Conservation (phyloP, 257 asterid species). For the Plectranthus barbatus region DNA sequence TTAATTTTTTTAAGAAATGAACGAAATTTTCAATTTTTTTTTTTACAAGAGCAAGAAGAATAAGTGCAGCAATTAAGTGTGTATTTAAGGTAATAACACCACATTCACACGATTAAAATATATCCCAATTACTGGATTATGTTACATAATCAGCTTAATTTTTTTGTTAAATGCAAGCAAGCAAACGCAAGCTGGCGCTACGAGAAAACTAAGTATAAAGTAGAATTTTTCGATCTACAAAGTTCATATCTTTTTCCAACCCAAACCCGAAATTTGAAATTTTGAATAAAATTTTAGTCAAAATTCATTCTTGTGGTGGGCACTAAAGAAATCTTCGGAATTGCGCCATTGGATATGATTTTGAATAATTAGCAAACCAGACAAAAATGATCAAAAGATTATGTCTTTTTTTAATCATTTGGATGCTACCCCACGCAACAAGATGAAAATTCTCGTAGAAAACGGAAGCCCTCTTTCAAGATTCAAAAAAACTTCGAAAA, state of each 20-base stretch:
- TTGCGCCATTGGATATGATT: background rate
- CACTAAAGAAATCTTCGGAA: background rate
- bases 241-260: background rate
- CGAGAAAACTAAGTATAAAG: too few species aligned
- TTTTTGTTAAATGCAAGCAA: too few species aligned
- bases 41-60: too few species aligned
- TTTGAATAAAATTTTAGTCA: background rate
- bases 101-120: too few species aligned
- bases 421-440: slow-evolving; percentile 3
- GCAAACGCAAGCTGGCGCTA: too few species aligned
- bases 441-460: slow-evolving; percentile 3
- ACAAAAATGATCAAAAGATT: background rate
- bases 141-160: too few species aligned
- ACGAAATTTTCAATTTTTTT: too few species aligned
- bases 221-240: too few species aligned
- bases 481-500: background rate
- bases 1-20: too few species aligned
- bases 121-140: too few species aligned
- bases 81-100: too few species aligned
- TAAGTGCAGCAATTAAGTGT: too few species aligned
- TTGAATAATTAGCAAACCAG: background rate
- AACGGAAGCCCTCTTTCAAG: slow-evolving; percentile 12
- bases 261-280: background rate
- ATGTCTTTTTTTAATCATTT: background rate
- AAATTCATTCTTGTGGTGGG: background rate